Percentiles rank a stretch among this genome's conserved stretches.
These are phyloP conservation scores for Climacium dendroides DNA, from an alignment of 225 moss, liverwort and hornwort genomes.

Conservation along the genomic window DNA sequence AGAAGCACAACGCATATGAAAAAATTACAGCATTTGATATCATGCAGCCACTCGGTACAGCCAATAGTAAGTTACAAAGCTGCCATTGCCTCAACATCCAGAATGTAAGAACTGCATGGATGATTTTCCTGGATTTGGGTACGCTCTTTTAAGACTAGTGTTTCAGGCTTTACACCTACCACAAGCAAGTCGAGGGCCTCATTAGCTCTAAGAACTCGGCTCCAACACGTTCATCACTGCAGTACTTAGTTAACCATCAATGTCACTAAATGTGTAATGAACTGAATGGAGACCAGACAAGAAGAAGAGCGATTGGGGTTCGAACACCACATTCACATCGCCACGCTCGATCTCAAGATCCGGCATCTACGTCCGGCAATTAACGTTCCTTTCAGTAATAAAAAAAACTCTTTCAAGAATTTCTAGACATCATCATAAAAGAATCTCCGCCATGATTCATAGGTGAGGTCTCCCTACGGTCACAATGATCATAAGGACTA, in stretches of 20 bases:
- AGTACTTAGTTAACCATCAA: not conserved
- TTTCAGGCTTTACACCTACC: not conserved
- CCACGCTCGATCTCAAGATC: not conserved
- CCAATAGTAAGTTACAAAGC: not conserved
- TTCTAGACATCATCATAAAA: not conserved
- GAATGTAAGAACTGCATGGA: not conserved
- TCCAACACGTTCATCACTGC: conserved; percentile 1
- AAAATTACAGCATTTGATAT: not conserved
- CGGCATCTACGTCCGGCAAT: not conserved
- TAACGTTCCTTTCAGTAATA: not conserved
- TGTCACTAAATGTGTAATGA: not conserved
- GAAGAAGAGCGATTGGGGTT: not conserved
- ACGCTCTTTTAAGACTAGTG: not conserved
- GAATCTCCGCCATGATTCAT: not conserved
- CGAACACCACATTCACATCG: not conserved
- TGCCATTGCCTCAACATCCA: not conserved
- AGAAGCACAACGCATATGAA: not conserved
- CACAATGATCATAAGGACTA: not conserved
- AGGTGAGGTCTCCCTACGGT: not conserved
- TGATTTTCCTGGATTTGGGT: not conserved
- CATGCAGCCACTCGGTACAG: not conserved
- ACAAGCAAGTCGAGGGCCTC: not conserved
- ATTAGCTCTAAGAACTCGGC: not conserved
- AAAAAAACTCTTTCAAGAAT: not conserved
- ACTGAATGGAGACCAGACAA: not conserved